Percentiles rank a stretch among this genome's conserved stretches.
Evolutionary conservation across 805 yeast genomes (phyloP).

Genomic region (Sugiyamaella marilandica): DNA sequence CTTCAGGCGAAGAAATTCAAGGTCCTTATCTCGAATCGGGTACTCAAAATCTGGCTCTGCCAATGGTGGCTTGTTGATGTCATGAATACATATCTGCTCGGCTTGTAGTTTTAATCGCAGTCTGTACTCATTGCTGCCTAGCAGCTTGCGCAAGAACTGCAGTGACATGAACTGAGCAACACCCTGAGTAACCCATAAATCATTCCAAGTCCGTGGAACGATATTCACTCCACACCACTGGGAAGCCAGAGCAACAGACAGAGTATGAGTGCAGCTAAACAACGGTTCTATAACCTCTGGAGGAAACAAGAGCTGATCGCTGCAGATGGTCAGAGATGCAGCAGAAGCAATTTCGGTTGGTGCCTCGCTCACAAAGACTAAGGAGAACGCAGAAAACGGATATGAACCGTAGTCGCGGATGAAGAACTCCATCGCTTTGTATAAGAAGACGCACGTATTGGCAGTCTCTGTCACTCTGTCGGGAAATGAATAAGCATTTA

Average conservation of each 20-base stretch:
- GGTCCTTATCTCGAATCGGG: slow-evolving; percentile 59
- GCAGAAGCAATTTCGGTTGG: slow-evolving; percentile 53
- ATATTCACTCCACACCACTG: slow-evolving; percentile 96
- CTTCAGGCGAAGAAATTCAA: slow-evolving; percentile 68
- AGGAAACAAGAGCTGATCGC: slow-evolving; percentile 62
- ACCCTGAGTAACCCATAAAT: slow-evolving; percentile 87
- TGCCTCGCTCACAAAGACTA: slow-evolving; percentile 65
- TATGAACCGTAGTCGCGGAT: slow-evolving; percentile 88
- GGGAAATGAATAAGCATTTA: slow-evolving; percentile 60
- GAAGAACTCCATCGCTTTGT: slow-evolving; percentile 75
- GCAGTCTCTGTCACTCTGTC: slow-evolving; percentile 50
- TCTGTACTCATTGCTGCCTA: slow-evolving; percentile 81
- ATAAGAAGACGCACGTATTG: slow-evolving; percentile 72
- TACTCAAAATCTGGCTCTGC: slow-evolving; percentile 61
- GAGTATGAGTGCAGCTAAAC: slow-evolving; percentile 58
- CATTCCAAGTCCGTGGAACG: slow-evolving; percentile 71
- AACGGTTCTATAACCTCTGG: slow-evolving; percentile 74
- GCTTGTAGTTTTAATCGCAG: slow-evolving; percentile 61
- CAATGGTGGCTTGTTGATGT: slow-evolving; percentile 76
- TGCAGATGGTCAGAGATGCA: slow-evolving; percentile 65
- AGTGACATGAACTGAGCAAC: slow-evolving; percentile 78
- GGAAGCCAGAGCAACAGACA: slow-evolving; percentile 67
- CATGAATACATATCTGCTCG: slow-evolving; percentile 65
- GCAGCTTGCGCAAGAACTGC: slow-evolving; percentile 59
- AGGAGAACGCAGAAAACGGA: slow-evolving; percentile 77